A percentile compares a stretch with the other conserved stretches of the same genome.
Evolutionary conservation across 73 alveolate species (phyloP).

Genomic region (Durusdinium trenchii): DNA sequence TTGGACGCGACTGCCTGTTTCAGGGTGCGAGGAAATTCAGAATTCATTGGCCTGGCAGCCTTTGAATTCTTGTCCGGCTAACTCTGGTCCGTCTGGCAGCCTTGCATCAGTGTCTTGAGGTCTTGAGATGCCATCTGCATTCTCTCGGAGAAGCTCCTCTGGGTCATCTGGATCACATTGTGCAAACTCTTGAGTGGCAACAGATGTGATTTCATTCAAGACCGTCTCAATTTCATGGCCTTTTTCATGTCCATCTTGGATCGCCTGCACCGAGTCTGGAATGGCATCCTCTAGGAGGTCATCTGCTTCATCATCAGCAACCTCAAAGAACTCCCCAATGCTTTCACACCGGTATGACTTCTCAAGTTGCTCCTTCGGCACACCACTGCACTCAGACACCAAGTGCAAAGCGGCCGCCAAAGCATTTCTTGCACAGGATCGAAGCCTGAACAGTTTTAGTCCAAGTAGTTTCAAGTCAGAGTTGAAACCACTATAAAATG

Average conservation of each 20-base stretch:
- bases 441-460: no score
- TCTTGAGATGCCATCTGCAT: no score
- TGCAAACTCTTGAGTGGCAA: background rate
- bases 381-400: background rate
- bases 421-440: background rate
- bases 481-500: no score
- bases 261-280: background rate
- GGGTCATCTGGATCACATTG: background rate
- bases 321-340: background rate
- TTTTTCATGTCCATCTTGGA: background rate
- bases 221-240: background rate
- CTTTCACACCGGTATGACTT: background rate
- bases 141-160: background rate
- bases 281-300: background rate
- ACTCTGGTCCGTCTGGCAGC: background rate
- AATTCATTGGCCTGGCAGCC: background rate
- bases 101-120: background rate
- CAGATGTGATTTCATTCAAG: background rate
- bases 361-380: background rate
- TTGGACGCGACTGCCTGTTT: background rate
- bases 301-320: background rate
- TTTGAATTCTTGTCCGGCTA: background rate
- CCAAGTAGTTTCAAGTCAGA: no score
- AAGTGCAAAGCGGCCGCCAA: background rate
- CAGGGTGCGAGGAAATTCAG: background rate